phyloP scores from a whole-genome alignment of 179 eudicot genomes.

The Pouteria campechiana region DNA sequence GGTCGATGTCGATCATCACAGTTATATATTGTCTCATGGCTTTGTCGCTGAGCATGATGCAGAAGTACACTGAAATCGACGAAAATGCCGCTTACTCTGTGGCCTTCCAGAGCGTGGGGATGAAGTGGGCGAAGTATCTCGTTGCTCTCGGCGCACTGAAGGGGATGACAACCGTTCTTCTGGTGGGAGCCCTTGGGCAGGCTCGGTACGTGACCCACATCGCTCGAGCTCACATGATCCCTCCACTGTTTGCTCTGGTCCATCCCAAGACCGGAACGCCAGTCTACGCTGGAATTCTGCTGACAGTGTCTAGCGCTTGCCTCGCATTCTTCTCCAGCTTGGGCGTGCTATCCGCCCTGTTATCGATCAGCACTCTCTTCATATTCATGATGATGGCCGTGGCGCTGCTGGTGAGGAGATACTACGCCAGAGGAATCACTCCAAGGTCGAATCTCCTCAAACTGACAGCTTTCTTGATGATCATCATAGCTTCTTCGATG shows the following conservation, averaged over 20 bases:
- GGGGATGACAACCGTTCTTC: conserved; percentile 49
- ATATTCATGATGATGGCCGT: conserved; percentile 37
- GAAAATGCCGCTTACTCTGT: conserved; percentile 27
- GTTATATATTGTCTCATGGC: conserved; percentile 39
- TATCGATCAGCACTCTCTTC: conserved; percentile 30
- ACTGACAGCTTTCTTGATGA: conserved; percentile 8
- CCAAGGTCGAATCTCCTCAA: conserved; percentile 13
- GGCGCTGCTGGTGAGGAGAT: conserved; percentile 29
- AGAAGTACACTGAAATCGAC: conserved; percentile 30
- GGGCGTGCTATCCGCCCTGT: conserved; percentile 10
- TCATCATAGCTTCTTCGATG: conserved; percentile 20
- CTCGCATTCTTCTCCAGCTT: conserved; percentile 31
- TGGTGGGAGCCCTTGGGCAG: conserved; percentile 32
- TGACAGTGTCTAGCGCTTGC: conserved; percentile 14
- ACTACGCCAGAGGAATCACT: conserved; percentile 26
- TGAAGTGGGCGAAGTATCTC: conserved; percentile 42
- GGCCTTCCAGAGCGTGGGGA: conserved; percentile 27
- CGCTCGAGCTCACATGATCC: conserved; percentile 24
- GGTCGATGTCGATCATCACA: conserved; percentile 33
- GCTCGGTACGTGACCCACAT: conserved; percentile 37
- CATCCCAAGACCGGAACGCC: conserved; percentile 24
- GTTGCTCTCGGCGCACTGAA: conserved; percentile 49
- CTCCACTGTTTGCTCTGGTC: conserved; percentile 26
- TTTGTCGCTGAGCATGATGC: conserved; percentile 31
- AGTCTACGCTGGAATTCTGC: conserved; percentile 18